Evolutionary conservation across 768 basidiomycete species (phyloP), one percentile per base, ranked within the genome.

Genomic region (Coprinopsis cinerea): DNA sequence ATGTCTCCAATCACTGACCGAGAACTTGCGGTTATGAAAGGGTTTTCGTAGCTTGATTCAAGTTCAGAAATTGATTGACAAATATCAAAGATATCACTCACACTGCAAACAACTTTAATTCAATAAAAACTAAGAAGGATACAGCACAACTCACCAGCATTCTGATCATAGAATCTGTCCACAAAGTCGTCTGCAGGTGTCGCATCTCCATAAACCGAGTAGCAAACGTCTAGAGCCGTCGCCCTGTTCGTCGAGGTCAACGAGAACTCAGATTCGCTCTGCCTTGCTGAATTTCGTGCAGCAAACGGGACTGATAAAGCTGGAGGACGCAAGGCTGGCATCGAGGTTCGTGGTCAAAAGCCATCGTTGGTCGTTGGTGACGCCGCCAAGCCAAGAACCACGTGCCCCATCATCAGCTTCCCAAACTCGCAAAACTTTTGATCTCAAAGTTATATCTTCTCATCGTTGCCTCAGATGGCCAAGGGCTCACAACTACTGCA

Each of bases 401-500:
- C 28, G 44, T 45, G 25, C n/a, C 30, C n/a, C 41, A 43, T 13
- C 13, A 14, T 34, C 25, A 34, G 18, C 15, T 47, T 24, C 17
- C 22, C 2, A 34, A 28, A 7, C 27, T 2, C 27, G 18, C 24
- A 13, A 26, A 23, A 25, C 24, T 53, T 43, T 37, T 23, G 50
- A 48, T 53, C 25, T 51, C 40, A 35, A 61, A 63, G 57, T 57
- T 61, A 63, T 54, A 55, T 42, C 41, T 51, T 44, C 54, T 49
- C 27, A 26, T 32, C 45, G 20, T 52, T 35, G 13, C 35, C 41
- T 51, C 47, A 43, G 36, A 88, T 88, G 85, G 80, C 76, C 37
- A 91, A 86, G 61, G 85, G 87, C 55, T 96, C 94, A 0, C 95
- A 97, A 66, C 78, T 98, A 18, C 72, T 82, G 24, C 93, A 97